Evolutionary conservation across 2,329 filamentous ascomycete species (phyloP).

Genomic region (Fusarium chuoi): DNA sequence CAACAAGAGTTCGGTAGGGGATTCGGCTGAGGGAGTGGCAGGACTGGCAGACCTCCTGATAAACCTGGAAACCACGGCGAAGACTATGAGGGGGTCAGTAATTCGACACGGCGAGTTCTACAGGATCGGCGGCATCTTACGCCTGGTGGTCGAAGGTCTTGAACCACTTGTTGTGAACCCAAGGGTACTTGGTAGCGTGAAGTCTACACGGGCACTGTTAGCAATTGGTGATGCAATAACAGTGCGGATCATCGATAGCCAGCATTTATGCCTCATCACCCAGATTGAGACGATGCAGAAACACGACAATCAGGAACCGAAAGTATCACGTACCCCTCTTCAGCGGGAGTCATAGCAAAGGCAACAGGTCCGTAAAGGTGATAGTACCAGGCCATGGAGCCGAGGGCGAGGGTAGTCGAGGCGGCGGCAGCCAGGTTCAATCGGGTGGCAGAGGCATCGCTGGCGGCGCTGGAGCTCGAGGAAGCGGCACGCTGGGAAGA

Average conservation of each 20-base stretch:
- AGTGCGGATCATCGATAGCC: conserved; percentile 24
- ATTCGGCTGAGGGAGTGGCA: conserved; percentile 97
- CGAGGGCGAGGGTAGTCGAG: conserved; percentile 86
- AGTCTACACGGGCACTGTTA: conserved; percentile 69
- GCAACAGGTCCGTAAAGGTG: conserved; percentile 92
- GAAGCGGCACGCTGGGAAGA: conserved; percentile 71
- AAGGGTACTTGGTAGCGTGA: conserved; percentile 91
- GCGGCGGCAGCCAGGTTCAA: conserved; percentile 88
- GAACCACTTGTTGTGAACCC: conserved; percentile 90
- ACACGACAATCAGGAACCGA: conserved; percentile 8
- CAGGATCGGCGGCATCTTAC: conserved; percentile 67
- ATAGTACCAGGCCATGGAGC: conserved; percentile 96
- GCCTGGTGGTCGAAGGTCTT: conserved; percentile 98
- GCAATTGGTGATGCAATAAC: conserved; percentile 37
- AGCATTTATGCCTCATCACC: conserved; percentile 51
- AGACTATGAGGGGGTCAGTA: conserved; percentile 67
- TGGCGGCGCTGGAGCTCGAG: conserved; percentile 77
- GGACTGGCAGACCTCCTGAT: conserved; percentile 96
- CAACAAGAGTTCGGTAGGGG: conserved; percentile 92
- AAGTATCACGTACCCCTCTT: conserved; percentile 88
- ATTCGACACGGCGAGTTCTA: conserved; percentile 11
- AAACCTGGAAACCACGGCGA: conserved; percentile 99
- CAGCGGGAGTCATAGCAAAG: conserved; percentile 89
- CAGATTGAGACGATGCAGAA: conserved; percentile 8
- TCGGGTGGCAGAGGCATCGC: conserved; percentile 77